phyloP scores from a whole-genome alignment of 148 eudicot species.

The Persicaria tinctoria region DNA sequence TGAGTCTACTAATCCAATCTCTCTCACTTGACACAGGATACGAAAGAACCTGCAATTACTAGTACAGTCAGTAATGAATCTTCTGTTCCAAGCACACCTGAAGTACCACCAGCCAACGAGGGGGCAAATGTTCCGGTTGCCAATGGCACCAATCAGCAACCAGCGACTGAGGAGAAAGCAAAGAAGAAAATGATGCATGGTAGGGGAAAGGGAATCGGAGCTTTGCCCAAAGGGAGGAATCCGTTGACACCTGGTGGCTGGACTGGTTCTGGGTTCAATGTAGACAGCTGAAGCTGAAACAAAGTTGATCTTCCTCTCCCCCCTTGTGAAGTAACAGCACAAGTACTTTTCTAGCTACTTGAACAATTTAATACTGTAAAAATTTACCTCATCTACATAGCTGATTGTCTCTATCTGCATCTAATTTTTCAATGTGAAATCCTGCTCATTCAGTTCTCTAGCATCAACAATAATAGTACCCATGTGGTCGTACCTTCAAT shows the following conservation, averaged over 20 bases:
- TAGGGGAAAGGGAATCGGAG: slow-evolving; percentile 70
- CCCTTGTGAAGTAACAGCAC: not conserved
- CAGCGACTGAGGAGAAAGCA: slow-evolving; percentile 43
- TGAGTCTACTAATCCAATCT: not conserved
- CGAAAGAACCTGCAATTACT: slow-evolving; percentile 6
- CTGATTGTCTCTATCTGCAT: too few species aligned
- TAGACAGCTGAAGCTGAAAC: slow-evolving; percentile 53
- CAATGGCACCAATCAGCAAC: slow-evolving; percentile 32
- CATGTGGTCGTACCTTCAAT: not conserved
- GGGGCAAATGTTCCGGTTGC: slow-evolving; percentile 19
- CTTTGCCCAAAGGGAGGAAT: slow-evolving; percentile 70
- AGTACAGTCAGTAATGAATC: slow-evolving; percentile 21
- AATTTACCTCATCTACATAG: not conserved
- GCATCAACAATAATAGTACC: not conserved
- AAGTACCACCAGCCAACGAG: slow-evolving; percentile 19
- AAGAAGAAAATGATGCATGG: slow-evolving; percentile 72
- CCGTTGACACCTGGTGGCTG: slow-evolving; percentile 65
- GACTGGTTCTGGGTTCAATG: slow-evolving; percentile 96
- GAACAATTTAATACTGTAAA: not conserved
- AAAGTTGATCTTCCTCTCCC: not conserved
- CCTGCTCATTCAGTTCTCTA: not conserved
- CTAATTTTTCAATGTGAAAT: not conserved
- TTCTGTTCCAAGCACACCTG: slow-evolving; percentile 28
- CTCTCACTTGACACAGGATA: slow-evolving; percentile 3
- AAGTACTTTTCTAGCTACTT: slow-evolving; percentile 1